Percentiles rank a stretch among this genome's conserved stretches.
These are phyloP conservation scores for Leccinellum luteum DNA, from an alignment of 768 basidiomycete genomes.

Conservation along the genomic window DNA sequence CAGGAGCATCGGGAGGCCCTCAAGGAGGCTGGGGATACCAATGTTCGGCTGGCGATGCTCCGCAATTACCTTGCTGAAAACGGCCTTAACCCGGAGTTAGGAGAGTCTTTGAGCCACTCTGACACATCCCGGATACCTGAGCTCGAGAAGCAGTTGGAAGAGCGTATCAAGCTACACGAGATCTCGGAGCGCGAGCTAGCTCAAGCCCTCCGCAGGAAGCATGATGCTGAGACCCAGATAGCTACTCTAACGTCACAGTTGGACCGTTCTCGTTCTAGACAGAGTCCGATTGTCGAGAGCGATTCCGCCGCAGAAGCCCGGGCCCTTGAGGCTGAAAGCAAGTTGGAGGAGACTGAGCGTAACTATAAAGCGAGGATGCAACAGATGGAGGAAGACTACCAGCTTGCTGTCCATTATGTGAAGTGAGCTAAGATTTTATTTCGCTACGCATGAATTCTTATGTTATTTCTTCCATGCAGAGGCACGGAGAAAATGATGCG, in stretches of 20 bases:
- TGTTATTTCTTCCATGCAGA: slow-evolving; percentile 40
- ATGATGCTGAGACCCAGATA: slow-evolving; percentile 72
- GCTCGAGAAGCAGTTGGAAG: slow-evolving; percentile 74
- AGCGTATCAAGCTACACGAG: slow-evolving; percentile 70
- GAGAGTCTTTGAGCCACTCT: slow-evolving; percentile 39
- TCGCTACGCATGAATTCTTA: slow-evolving; percentile 13
- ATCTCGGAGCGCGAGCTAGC: slow-evolving; percentile 74
- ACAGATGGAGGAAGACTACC: slow-evolving; percentile 94
- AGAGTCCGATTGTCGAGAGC: slow-evolving; percentile 47
- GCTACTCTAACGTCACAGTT: slow-evolving; percentile 62
- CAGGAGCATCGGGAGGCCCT: slow-evolving; percentile 57
- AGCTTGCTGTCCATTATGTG: slow-evolving; percentile 95
- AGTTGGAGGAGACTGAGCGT: slow-evolving; percentile 75
- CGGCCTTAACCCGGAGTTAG: slow-evolving; percentile 77
- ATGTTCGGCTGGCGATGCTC: slow-evolving; percentile 73
- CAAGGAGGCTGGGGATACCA: slow-evolving; percentile 65
- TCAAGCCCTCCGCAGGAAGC: slow-evolving; percentile 59
- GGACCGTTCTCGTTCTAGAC: slow-evolving; percentile 58
- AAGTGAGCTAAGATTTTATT: slow-evolving; percentile 59
- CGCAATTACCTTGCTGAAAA: slow-evolving; percentile 87
- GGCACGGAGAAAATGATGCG: slow-evolving; percentile 98
- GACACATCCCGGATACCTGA: slow-evolving; percentile 57
- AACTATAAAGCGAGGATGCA: slow-evolving; percentile 76
- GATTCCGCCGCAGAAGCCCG: slow-evolving; percentile 42
- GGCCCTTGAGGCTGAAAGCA: slow-evolving; percentile 69